A percentile compares a stretch with the other conserved stretches of the same genome.
Evolutionary conservation across 306 rosid species (phyloP).

Genomic region (Acacia crassicarpa): DNA sequence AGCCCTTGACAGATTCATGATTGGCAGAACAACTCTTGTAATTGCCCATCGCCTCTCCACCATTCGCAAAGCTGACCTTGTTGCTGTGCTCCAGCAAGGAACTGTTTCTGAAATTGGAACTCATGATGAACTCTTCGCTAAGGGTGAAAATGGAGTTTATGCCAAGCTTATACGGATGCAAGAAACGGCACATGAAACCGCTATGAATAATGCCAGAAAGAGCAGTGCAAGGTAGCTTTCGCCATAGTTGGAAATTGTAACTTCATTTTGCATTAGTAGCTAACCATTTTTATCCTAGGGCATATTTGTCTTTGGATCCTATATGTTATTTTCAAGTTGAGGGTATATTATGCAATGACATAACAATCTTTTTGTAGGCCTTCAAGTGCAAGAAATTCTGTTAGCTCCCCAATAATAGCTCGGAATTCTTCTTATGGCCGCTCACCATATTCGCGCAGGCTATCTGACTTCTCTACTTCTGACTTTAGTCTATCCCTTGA

Average conservation of each 20-base stretch:
- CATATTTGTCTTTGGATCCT: neutral
- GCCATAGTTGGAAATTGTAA: conserved; percentile 1
- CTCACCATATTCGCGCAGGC: conserved; percentile 86
- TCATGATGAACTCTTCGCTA: conserved; percentile 81
- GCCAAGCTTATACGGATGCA: conserved; percentile 90
- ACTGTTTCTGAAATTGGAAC: conserved; percentile 81
- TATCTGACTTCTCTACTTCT: conserved; percentile 92
- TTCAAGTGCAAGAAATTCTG: conserved; percentile 94
- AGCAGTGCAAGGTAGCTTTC: conserved; percentile 84
- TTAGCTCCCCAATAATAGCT: conserved; percentile 91
- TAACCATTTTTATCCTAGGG: neutral
- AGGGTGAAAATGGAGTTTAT: conserved; percentile 84
- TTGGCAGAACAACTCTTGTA: conserved; percentile 88
- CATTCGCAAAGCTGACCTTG: conserved; percentile 90
- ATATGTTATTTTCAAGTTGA: neutral
- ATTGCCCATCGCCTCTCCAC: conserved; percentile 96
- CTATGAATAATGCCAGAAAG: conserved; percentile 85
- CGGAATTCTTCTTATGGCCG: conserved; percentile 93
- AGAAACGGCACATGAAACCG: conserved; percentile 79
- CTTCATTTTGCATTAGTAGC: neutral
- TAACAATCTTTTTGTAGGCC: conserved; percentile 56
- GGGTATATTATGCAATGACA: neutral
- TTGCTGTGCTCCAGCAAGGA: conserved; percentile 84
- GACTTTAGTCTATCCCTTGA: conserved; percentile 83
- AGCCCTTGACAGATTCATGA: conserved; percentile 93